Evolutionary conservation across 192 early-diverging fungal species (phyloP).

Genomic region (Funneliformis mosseae): DNA sequence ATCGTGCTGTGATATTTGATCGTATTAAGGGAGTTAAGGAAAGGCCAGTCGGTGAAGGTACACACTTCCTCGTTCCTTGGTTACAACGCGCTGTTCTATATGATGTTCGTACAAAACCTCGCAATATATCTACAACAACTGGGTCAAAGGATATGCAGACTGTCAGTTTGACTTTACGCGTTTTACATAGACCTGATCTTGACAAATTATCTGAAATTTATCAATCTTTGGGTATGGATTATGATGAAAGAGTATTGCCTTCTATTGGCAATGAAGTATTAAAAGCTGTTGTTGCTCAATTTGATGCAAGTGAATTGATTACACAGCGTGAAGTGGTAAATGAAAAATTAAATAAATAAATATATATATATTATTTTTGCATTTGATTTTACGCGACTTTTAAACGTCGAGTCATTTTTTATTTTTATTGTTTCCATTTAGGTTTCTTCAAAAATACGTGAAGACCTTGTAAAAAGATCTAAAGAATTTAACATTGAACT

Average conservation of each 20-base stretch:
- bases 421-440: conserved; percentile 26
- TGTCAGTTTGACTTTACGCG: conserved; percentile 91
- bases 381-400: background rate
- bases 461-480: conserved; percentile 88
- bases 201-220: conserved; percentile 80
- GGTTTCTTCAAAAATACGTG: conserved; percentile 90
- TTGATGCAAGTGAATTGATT: conserved; percentile 96
- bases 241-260: conserved; percentile 96
- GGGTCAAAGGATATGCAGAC: conserved; percentile 99
- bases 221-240: conserved; percentile 90
- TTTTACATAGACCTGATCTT: conserved; percentile 86
- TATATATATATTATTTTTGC: background rate
- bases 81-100: conserved; percentile 86
- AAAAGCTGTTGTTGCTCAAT: conserved; percentile 97
- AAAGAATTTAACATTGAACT: conserved; percentile 94
- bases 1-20: conserved; percentile 97
- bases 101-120: conserved; percentile 93
- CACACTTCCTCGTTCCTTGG: conserved; percentile 98
- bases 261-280: conserved; percentile 99
- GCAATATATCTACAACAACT: conserved; percentile 98
- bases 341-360: conserved; percentile 34
- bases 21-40: conserved; percentile 89
- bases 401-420: background rate
- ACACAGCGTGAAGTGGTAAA: conserved; percentile 90
- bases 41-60: conserved; percentile 84